These are phyloP conservation scores for Kodamaea anthophila DNA, from an alignment of 1,139 yeast genomes.

Conservation along the genomic window DNA sequence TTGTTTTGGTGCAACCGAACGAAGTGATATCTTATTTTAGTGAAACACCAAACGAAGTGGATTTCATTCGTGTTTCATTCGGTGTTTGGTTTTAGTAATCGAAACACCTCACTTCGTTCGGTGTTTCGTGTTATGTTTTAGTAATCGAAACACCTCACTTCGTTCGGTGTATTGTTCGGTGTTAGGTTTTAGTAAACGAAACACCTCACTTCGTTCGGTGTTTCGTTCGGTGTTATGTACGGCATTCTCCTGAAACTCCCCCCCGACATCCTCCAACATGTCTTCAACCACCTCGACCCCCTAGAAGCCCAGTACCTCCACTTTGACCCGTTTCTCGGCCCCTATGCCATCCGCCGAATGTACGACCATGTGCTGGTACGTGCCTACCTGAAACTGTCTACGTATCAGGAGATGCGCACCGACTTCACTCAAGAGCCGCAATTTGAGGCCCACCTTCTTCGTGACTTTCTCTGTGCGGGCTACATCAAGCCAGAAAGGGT, in stretches of 20 bases:
- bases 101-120: no score
- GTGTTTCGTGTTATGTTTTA: no score
- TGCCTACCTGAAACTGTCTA: neutral
- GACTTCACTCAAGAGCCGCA: neutral
- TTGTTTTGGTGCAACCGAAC: no score
- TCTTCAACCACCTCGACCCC: neutral
- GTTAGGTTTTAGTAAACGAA: no score
- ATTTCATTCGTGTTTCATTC: no score
- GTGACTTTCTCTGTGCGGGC: constrained; percentile 1
- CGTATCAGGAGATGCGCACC: constrained; percentile 1
- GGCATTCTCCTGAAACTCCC: constrained; percentile 1
- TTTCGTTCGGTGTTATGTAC: no score
- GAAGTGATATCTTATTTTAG: no score
- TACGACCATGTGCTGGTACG: neutral
- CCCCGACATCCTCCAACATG: neutral
- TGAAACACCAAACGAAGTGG: no score
- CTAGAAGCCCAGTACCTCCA: constrained; percentile 1
- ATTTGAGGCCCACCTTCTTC: neutral
- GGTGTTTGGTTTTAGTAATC: no score
- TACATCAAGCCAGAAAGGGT: constrained; percentile 1
- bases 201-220: no score
- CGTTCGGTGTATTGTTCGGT: no score
- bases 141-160: no score
- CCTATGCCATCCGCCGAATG: neutral
- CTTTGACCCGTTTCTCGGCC: neutral